A percentile compares a stretch with the other conserved stretches of the same genome.
Conservation (phyloP, 208 protist genomes). For the Trypanosomatidae sp. region DNA sequence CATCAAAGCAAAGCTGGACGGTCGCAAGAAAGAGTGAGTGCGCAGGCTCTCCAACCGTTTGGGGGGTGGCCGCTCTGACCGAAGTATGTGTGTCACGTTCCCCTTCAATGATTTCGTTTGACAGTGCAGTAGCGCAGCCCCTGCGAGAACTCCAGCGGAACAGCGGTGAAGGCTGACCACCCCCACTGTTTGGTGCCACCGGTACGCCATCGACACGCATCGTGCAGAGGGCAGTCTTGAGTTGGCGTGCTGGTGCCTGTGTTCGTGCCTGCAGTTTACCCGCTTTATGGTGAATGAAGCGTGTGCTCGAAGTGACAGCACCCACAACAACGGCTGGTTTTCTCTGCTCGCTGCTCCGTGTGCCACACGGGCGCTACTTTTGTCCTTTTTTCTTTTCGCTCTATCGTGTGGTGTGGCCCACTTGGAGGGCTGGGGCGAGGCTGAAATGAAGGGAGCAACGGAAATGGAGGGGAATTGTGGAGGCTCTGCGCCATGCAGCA, state of each 20-base stretch:
- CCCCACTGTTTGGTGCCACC: background rate
- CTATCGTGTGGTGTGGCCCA: background rate
- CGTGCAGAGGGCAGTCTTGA: background rate
- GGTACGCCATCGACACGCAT: background rate
- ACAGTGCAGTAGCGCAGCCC: background rate
- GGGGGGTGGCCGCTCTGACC: background rate
- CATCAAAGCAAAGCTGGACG: conserved; percentile 35
- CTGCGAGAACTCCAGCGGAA: background rate
- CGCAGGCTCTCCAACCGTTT: background rate
- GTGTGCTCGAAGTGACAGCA: background rate
- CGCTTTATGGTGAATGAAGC: too few relatives aligned
- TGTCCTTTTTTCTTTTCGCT: background rate
- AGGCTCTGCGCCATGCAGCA: background rate
- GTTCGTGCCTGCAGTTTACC: background rate
- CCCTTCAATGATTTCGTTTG: too few relatives aligned
- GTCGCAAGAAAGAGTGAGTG: conserved; percentile 24
- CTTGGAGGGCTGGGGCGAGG: background rate
- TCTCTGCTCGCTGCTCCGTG: background rate
- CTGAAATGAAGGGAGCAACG: background rate
- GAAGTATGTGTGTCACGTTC: background rate
- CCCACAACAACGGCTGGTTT: background rate
- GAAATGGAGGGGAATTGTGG: background rate
- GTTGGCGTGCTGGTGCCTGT: background rate
- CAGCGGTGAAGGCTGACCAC: background rate
- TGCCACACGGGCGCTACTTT: background rate